A percentile compares a stretch with the other conserved stretches of the same genome.
These are phyloP conservation scores for Hypomyces perniciosus DNA, from an alignment of 2,329 filamentous ascomycete genomes.

Conservation along the genomic window DNA sequence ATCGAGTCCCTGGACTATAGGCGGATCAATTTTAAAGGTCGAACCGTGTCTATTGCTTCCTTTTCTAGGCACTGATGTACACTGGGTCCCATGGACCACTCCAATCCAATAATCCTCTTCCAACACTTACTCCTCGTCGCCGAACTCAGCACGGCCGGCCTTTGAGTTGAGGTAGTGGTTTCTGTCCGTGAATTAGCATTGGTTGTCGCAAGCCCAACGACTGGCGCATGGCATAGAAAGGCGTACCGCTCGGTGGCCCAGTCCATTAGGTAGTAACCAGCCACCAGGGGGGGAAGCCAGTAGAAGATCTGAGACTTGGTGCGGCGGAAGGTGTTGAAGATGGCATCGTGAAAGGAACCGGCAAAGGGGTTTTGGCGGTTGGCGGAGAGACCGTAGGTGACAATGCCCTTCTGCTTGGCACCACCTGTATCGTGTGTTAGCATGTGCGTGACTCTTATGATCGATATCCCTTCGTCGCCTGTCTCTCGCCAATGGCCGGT, in stretches of 20 bases:
- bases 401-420: constrained; percentile 57
- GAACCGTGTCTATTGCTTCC: constrained; percentile 32
- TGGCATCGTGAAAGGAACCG: constrained; percentile 67
- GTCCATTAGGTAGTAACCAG: constrained; percentile 75
- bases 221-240: not conserved
- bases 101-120: constrained; percentile 24
- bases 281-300: constrained; percentile 71
- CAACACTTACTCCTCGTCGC: constrained; percentile 36
- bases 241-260: constrained; percentile 89
- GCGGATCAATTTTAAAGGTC: not conserved
- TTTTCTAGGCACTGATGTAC: constrained; percentile 39
- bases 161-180: constrained; percentile 81
- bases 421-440: constrained; percentile 36
- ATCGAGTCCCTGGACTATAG: too few relatives aligned
- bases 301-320: constrained; percentile 83
- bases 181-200: constrained; percentile 35
- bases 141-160: constrained; percentile 56
- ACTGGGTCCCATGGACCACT: constrained; percentile 27
- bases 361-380: constrained; percentile 89
- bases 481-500: not conserved
- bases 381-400: constrained; percentile 68
- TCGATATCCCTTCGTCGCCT: not conserved
- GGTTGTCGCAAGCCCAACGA: not conserved
- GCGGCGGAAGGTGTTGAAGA: constrained; percentile 95
- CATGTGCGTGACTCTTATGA: constrained; percentile 1